Evolutionary conservation across 345 rosid species (phyloP), one percentile per base, ranked within the genome.

Genomic region (Ricinus communis): DNA sequence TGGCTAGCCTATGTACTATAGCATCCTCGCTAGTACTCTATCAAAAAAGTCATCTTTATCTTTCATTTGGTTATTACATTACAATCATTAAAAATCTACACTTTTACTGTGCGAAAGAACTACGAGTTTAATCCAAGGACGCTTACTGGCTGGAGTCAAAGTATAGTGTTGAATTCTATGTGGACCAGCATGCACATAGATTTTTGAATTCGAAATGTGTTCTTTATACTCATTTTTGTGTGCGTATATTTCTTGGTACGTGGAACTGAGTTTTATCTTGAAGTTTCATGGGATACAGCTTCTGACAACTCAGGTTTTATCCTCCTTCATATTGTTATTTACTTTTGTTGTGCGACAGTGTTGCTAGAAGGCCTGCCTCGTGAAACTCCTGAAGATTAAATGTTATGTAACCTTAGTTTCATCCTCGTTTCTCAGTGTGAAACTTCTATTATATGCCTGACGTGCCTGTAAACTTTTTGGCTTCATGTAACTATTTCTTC

Each of bases 211-310:
- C 40, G 51, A 71, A 63, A 55, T 71, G 53, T 58, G 65, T 67
- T 71, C 30, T 47, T 45, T 67, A 61, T 55, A 56, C 66, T 74
- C 47, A 16, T 28, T 65, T n/a, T 69, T 63, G 45, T 80, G 31
- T 74, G 81, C 79, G 68, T 71, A 74, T 62, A 50, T 67, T 74
- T 71, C 40, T 59, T 38, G 66, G 31, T 71, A 22, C 71, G 49
- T 66, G 30, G 53, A 56, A 62, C 55, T 70, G 67, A 69, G 79
- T 33, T 69, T n/a, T 43, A 13, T 40, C 36, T 58, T 54, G 49
- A 28, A 71, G 68, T 57, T 68, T 65, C 62, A 36, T 68, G 41
- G 64, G 65, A 66, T 73, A 46, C 60, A 58, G 52, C 60, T 78
- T 62, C 74, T 62, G 46, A 63, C 72, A 62, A 27, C 68, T 60